Conservation (phyloP, 2,329 filamentous ascomycete species). For the Seiridium unicorne region DNA sequence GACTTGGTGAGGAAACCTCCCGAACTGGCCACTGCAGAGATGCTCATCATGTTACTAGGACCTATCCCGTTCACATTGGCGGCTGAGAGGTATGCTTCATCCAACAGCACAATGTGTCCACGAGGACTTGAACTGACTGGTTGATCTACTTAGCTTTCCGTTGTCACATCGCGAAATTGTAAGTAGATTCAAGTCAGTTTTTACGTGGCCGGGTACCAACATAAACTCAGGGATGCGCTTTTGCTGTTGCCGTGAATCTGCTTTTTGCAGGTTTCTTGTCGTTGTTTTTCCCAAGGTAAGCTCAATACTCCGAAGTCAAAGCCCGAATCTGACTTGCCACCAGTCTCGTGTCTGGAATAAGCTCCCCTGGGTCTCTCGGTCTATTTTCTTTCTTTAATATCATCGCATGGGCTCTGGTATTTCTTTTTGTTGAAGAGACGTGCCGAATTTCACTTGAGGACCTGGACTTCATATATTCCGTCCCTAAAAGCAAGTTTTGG, state of each 20-base stretch:
- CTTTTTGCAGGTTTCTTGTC: slow-evolving; percentile 45
- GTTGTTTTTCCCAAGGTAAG: slow-evolving; percentile 36
- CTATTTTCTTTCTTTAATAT: slow-evolving; percentile 47
- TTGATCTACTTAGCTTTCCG: slow-evolving; percentile 35
- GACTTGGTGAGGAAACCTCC: slow-evolving; percentile 19
- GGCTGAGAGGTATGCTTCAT: slow-evolving; percentile 34
- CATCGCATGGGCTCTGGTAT: slow-evolving; percentile 42
- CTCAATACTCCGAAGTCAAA: slow-evolving; percentile 15
- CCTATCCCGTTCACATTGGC: slow-evolving; percentile 50
- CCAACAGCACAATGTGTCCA: no score
- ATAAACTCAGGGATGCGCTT: slow-evolving; percentile 37
- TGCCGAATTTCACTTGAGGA: slow-evolving; percentile 38
- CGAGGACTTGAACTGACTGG: no score
- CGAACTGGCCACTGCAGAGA: no score
- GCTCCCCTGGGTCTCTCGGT: slow-evolving; percentile 35
- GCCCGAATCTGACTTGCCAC: slow-evolving; percentile 9
- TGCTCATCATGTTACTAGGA: slow-evolving; percentile 22
- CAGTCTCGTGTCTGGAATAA: slow-evolving; percentile 21
- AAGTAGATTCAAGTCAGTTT: slow-evolving; percentile 1
- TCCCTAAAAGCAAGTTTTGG: slow-evolving; percentile 35
- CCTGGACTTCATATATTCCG: slow-evolving; percentile 37
- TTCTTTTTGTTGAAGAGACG: slow-evolving; percentile 42
- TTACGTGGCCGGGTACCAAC: slow-evolving; percentile 3
- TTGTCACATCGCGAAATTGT: slow-evolving; percentile 45
- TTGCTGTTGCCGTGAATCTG: slow-evolving; percentile 46